These are phyloP conservation scores for Fusarium azukiicola DNA, from an alignment of 2,329 filamentous ascomycete genomes.

Conservation along the genomic window DNA sequence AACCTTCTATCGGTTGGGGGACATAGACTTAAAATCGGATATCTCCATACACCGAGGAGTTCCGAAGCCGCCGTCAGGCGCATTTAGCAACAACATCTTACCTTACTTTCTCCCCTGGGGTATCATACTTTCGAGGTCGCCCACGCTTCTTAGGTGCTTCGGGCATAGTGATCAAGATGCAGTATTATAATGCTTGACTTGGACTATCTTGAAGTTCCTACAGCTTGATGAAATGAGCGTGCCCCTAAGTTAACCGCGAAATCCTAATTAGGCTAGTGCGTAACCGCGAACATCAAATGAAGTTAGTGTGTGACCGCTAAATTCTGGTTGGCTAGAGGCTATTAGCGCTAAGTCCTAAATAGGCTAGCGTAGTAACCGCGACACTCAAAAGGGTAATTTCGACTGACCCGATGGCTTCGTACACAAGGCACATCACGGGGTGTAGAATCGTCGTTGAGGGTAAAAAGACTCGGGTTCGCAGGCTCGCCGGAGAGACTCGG, in stretches of 20 bases:
- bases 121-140: slow-evolving; percentile 25
- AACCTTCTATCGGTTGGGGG: slow-evolving; percentile 25
- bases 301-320: background rate
- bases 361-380: no score
- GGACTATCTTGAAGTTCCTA: background rate
- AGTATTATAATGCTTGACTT: background rate
- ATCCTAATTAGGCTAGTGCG: slow-evolving; percentile 21
- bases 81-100: slow-evolving; percentile 23
- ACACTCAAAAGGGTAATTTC: no score
- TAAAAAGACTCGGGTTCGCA: background rate
- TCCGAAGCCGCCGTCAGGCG: slow-evolving; percentile 23
- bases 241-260: slow-evolving; percentile 20
- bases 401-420: no score
- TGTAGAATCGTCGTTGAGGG: background rate
- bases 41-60: background rate
- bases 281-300: slow-evolving; percentile 12
- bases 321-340: background rate
- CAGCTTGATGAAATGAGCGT: background rate
- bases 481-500: no score
- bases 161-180: slow-evolving; percentile 17
- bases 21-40: slow-evolving; percentile 24
- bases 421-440: no score
- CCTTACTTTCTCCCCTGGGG: slow-evolving; percentile 21
- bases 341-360: background rate
- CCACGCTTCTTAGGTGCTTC: slow-evolving; percentile 18